Base-by-base conservation (phyloP, 1,284 basidiomycete genomes). In the Tilletia caries region DNA sequence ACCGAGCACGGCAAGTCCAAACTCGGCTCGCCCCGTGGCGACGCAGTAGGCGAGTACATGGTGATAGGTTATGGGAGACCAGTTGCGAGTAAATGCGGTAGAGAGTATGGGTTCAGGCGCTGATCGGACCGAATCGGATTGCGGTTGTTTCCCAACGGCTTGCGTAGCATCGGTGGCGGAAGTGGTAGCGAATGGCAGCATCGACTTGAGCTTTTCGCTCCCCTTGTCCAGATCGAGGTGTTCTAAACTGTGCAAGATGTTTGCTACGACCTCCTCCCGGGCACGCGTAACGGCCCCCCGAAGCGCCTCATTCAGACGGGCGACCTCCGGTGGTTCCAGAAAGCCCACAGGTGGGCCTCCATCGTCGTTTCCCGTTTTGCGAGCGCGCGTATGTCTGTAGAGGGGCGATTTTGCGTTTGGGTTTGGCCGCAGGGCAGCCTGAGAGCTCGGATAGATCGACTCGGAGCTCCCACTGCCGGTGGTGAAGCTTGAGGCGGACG, bases 1-100 rank as follows among this genome's bases (percentile, higher is more conserved):
- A 6, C 70, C 70, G 2, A 79, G 43, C 2, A 79, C 67, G 15
- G 71, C 23, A 0, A 79, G 69, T 3, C 72, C 77, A 13, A 67
- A 72, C 29, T 81, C 79, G n/a, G 75, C 23, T 23, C 76, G 79
- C 64, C 71, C 64, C 2, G 71, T 71, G 37, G 70, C 69, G 13
- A 68, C 70, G 25, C 76, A 76, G 32, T 70, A 67, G 3, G 71
- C 68, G 18, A 80, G 29, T 58, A 78, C 58, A 25, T 71, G 71
- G 27, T 71, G 67, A 52, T 75, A 76, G 1, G 77, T 80, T 6
- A 68, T 37, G 1, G 71, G 65, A n/a, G 75, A 76, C 76, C 76
- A 79, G 23, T 76, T 74, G 43, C 68, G 68, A 58, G 58, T 69
- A 18, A 62, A 62, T 25, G 27, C 20, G 58, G 58, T 13, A 29